These are phyloP conservation scores for Saccharum hybrid DNA, from an alignment of 202 grass and related monocot species.

Conservation along the genomic window DNA sequence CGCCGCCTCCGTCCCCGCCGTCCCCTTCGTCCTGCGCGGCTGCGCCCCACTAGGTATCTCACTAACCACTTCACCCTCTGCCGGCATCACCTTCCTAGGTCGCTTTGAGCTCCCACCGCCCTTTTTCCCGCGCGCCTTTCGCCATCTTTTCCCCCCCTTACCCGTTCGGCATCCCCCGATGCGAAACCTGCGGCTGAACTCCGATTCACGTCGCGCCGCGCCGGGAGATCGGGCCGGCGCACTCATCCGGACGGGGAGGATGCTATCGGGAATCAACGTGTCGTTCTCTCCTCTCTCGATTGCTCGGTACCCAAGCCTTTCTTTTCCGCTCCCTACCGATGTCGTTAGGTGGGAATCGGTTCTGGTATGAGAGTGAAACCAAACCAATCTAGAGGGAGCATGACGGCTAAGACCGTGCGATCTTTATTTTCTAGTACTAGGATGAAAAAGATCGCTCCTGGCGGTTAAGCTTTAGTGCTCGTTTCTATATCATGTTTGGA, in stretches of 20 bases:
- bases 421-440: conserved; percentile 56
- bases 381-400: conserved; percentile 45
- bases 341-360: conserved; percentile 52
- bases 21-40: conserved; percentile 6
- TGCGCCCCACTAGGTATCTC: conserved; percentile 35
- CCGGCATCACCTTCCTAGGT: background rate
- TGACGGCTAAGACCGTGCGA: conserved; percentile 37
- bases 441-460: conserved; percentile 45
- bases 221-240: conserved; percentile 39
- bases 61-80: background rate
- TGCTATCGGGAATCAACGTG: conserved; percentile 54
- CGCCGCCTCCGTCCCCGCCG: background rate
- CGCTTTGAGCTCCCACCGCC: conserved; percentile 17
- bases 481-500: conserved; percentile 24
- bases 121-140: background rate
- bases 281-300: conserved; percentile 43
- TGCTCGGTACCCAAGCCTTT: conserved; percentile 29
- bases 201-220: conserved; percentile 38
- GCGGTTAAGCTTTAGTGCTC: conserved; percentile 29
- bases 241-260: conserved; percentile 41
- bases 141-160: background rate
- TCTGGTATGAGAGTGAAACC: conserved; percentile 29
- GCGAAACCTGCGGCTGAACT: conserved; percentile 41
- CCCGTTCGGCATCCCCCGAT: conserved; percentile 43
- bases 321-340: conserved; percentile 40